phyloP scores from a whole-genome alignment of 768 basidiomycete genomes.

The Lentinula lateritia region DNA sequence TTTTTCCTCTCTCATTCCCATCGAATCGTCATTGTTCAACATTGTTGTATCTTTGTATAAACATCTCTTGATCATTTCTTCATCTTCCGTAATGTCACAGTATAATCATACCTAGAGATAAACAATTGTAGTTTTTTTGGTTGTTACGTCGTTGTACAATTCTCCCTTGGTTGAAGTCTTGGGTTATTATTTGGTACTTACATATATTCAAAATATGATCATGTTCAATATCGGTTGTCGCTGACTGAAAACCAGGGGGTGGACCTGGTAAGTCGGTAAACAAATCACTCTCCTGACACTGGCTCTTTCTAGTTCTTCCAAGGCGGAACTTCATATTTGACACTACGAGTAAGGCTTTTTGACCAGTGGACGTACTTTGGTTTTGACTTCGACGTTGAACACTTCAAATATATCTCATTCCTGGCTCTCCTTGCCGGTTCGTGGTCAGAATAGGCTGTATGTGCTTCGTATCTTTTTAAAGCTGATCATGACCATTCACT shows the following conservation, averaged over 20 bases:
- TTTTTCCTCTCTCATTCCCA: not conserved
- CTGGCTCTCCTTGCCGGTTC: too few relatives aligned
- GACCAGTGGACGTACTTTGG: too few relatives aligned
- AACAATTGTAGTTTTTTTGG: not conserved
- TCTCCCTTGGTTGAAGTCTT: not conserved
- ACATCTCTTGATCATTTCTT: not conserved
- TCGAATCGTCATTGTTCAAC: not conserved
- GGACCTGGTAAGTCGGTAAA: too few relatives aligned
- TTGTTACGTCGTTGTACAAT: constrained; percentile 2
- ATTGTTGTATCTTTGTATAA: constrained; percentile 8
- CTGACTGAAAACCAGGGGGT: not conserved
- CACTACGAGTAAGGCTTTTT: too few relatives aligned
- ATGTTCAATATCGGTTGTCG: not conserved
- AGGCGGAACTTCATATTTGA: too few relatives aligned
- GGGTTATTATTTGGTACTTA: constrained; percentile 4
- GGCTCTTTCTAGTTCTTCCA: too few relatives aligned
- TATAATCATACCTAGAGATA: constrained; percentile 2
- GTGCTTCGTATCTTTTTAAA: too few relatives aligned
- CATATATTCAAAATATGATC: not conserved
- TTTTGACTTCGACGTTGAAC: too few relatives aligned
- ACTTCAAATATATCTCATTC: too few relatives aligned
- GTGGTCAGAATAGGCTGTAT: too few relatives aligned
- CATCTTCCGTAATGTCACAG: not conserved
- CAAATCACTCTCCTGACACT: too few relatives aligned
- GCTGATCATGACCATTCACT: too few relatives aligned